phyloP scores from a whole-genome alignment of 768 basidiomycete species.

The Amanita molliuscula region DNA sequence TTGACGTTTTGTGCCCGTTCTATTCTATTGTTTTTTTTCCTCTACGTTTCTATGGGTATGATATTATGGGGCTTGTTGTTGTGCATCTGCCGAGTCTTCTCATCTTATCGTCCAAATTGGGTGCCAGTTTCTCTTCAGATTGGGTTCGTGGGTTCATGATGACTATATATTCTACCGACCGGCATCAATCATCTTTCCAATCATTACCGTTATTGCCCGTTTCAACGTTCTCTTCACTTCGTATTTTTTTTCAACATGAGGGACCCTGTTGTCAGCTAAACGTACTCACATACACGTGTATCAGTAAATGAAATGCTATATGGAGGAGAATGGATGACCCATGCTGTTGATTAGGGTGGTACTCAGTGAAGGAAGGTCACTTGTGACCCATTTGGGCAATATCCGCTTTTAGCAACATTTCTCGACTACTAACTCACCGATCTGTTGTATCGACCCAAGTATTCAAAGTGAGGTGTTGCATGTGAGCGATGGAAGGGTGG shows the following conservation, averaged over 20 bases:
- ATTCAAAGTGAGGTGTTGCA: not conserved
- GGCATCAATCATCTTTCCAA: slow-evolving; percentile 3
- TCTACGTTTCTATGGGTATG: not conserved
- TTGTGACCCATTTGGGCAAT: not conserved
- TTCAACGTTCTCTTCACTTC: not conserved
- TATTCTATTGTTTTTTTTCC: not conserved
- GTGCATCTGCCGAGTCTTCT: not conserved
- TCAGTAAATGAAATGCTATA: not conserved
- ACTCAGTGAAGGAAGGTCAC: not conserved
- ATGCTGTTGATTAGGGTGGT: not conserved
- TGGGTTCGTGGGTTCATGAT: slow-evolving; percentile 3
- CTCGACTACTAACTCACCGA: not conserved
- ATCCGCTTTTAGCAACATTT: not conserved
- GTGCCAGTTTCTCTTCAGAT: not conserved
- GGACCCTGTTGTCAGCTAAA: slow-evolving; percentile 6
- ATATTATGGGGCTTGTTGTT: not conserved
- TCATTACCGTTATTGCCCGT: slow-evolving; percentile 3
- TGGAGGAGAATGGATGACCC: not conserved
- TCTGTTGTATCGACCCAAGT: not conserved
- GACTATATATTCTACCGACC: slow-evolving; percentile 1
- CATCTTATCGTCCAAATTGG: not conserved
- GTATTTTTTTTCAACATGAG: slow-evolving; percentile 3
- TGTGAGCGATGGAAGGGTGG: not conserved
- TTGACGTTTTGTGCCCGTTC: not conserved
- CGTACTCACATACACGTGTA: slow-evolving; percentile 6